A percentile compares a stretch with the other conserved stretches of the same genome.
phyloP scores from a whole-genome alignment of 2,329 filamentous ascomycete species.

The Colletotrichum spaethianum region DNA sequence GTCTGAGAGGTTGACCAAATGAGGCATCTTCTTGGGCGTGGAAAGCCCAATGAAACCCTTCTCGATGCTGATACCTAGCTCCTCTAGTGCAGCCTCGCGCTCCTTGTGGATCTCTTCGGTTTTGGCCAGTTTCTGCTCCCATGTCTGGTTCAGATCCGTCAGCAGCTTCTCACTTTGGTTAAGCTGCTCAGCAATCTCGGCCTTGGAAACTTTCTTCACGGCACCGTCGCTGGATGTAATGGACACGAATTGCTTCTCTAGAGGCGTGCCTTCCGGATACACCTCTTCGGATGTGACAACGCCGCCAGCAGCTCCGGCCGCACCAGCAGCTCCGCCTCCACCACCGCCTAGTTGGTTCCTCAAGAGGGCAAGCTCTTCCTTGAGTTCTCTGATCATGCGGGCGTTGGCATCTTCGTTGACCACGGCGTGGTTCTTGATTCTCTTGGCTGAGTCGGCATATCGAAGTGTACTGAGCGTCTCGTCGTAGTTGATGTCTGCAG shows the following conservation, averaged over 20 bases:
- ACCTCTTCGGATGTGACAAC: conserved; percentile 78
- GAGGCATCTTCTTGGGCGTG: conserved; percentile 99
- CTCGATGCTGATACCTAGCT: conserved; percentile 98
- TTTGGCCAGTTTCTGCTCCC: conserved; percentile 96
- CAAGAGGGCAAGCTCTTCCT: conserved; percentile 90
- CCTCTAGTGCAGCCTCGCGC: conserved; percentile 92
- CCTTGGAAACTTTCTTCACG: conserved; percentile 96
- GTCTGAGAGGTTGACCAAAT: conserved; percentile 97
- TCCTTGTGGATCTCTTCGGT: conserved; percentile 99
- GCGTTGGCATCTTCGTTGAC: conserved; percentile 99
- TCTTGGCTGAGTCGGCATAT: conserved; percentile 97
- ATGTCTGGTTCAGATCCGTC: conserved; percentile 96
- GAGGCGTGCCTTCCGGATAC: conserved; percentile 92
- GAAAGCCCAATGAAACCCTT: conserved; percentile 97
- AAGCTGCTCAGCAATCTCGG: conserved; percentile 96
- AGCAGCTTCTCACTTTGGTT: conserved; percentile 97
- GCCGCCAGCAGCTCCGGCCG: conserved; percentile 58
- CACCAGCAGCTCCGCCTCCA: conserved; percentile 59
- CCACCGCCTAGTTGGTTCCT: conserved; percentile 84
- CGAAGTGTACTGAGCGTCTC: conserved; percentile 95
- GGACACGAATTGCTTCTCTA: conserved; percentile 96
- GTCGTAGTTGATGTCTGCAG: conserved; percentile 98
- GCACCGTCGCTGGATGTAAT: conserved; percentile 89
- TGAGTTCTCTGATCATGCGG: conserved; percentile 97
- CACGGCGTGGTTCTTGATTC: conserved; percentile 99